Base-by-base conservation (phyloP, 805 yeast species). In the Metschnikowia drakensbergensis region DNA sequence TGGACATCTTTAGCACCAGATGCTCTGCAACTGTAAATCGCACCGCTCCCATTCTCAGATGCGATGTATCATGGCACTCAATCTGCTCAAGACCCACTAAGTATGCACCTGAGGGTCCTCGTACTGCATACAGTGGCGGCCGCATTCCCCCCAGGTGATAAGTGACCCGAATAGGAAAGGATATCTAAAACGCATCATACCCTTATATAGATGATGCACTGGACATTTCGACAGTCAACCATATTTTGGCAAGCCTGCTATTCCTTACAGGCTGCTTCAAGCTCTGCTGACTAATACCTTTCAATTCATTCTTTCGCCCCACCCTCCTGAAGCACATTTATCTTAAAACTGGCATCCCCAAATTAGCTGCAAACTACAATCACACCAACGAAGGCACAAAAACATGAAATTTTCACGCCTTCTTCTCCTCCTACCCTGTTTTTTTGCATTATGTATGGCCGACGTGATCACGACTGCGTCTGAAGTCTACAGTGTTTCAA, bases 161-260 rank as follows among this genome's bases (percentile, higher is more conserved):
- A 28, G 48, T 38, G 38, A 27, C 49, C 49, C 34, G 30, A 47
- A 41, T 37, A 47, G 49, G 49, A 47, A 47, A 47, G 34, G 35
- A 37, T 13, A 13, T 38, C 26, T 17, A 31, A 45, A 38, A 27
- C 2, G 25, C 36, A 40, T 23, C 36, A 40, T 31, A 36, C 35
- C 43, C 43, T 40, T 40, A 40, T 40, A 40, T 40, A 40, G 29
- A 31, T 31, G 43, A 31, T 40, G 11, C 10, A 40, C 36, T 31
- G 35, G 35, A 11, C 27, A n/a, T 13, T 28, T 17, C 10, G 43
- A 26, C 35, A 10, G 34, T 7, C 23, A 8, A 23, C n/a, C 17
- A 17, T 30, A 11, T 40, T 30, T 8, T 40, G 40, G 22, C 22
- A 39, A 22, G 11, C 34, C 22, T 37, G 7, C 17, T 37, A 7